Evolutionary conservation across 495 filamentous ascomycete species (phyloP).

Genomic region (Hypoxylon intermedium): DNA sequence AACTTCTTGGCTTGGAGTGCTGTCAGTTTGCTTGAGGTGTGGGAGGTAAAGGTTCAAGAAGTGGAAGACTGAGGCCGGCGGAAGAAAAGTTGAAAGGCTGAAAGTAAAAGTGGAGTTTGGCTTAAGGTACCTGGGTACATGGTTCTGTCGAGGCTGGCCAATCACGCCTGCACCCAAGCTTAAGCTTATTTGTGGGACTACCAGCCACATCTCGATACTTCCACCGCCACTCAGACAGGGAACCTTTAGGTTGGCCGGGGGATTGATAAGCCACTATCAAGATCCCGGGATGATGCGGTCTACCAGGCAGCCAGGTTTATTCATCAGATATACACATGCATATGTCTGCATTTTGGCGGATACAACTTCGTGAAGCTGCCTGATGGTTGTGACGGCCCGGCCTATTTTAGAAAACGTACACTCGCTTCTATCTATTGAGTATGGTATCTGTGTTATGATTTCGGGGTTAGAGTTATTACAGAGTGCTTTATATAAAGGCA

Average conservation of each 20-base stretch:
- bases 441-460: too few relatives aligned
- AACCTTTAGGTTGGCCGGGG: too few relatives aligned
- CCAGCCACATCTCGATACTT: slow-evolving; percentile 34
- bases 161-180: not conserved
- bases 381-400: too few relatives aligned
- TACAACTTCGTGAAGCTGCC: too few relatives aligned
- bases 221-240: slow-evolving; percentile 20
- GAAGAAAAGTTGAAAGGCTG: slow-evolving; percentile 28
- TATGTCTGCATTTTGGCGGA: not conserved
- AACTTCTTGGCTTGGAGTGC: not conserved
- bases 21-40: not conserved
- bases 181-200: not conserved
- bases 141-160: slow-evolving; percentile 16
- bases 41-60: not conserved
- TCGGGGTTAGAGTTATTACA: too few relatives aligned
- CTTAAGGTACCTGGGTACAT: slow-evolving; percentile 1
- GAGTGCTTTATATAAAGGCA: too few relatives aligned
- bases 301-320: too few relatives aligned
- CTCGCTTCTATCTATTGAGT: too few relatives aligned
- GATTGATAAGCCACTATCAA: too few relatives aligned
- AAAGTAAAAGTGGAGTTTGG: slow-evolving; percentile 2
- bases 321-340: too few relatives aligned
- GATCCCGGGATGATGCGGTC: too few relatives aligned
- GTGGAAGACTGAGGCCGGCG: slow-evolving; percentile 8
- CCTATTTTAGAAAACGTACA: too few relatives aligned